Base-by-base conservation (phyloP, 495 filamentous ascomycete species). In the Jackrogersella minutella region DNA sequence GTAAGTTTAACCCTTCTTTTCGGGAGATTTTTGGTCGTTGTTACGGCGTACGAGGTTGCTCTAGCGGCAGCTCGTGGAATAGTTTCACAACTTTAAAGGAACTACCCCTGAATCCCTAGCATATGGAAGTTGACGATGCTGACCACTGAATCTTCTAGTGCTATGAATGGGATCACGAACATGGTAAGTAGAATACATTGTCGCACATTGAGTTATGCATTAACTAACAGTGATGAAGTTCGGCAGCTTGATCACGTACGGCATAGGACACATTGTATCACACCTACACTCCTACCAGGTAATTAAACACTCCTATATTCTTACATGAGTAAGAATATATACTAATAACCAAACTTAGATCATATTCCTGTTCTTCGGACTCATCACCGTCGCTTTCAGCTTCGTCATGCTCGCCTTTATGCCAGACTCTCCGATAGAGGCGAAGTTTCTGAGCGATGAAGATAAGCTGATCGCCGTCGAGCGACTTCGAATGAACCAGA, bases 401-500 rank as follows among this genome's bases (percentile, higher is more conserved):
- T 54, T 75, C 22, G 71, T 79, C 56, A 76, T 86, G 44, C 40
- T 74, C 79, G 77, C 79, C 30, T 81, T 84, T 53, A 79, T 87
- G 78, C 84, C 85, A 1, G 85, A 87, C 59, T 86, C 82, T 0
- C 85, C 85, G 0, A 68, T 84, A 34, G 77, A 82, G 31, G 81
- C 86, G 6, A 85, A 84, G 46, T 87, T 86, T 49, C 76, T 88
- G 7, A 77, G 72, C 13, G 78, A 81, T 43, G 76, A 86, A 9
- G 86, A 89, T 62, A 87, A 85, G 60, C 21, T 74, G 26, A 66
- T 77, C 43, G 73, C 73, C 0, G 58, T 77, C 16, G 75, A 77
- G 52, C 72, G 83, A 62, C 77, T 87, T n/a, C 80, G 85, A n/a
- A 84, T 83, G 80, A 88, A 88, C 55, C 85, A 88, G 58, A 85